These are phyloP conservation scores for Friedmanniomyces endolithicus DNA, from an alignment of 495 filamentous ascomycete species.

Conservation along the genomic window DNA sequence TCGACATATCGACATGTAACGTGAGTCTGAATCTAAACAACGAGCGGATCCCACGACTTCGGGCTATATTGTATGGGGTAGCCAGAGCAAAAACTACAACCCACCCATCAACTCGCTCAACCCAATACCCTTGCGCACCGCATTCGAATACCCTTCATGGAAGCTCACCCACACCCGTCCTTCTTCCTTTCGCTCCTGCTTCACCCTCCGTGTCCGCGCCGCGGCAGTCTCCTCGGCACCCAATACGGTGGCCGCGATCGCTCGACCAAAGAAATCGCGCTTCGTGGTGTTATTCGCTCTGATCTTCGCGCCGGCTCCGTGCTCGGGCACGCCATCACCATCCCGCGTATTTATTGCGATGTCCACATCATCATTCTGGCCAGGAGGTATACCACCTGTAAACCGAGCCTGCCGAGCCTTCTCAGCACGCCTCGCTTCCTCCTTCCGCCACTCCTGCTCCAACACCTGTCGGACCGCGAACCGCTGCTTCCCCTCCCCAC, in stretches of 20 bases:
- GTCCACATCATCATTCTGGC: not conserved
- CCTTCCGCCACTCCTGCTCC: constrained; percentile 72
- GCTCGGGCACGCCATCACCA: not conserved
- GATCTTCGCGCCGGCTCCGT: constrained; percentile 26
- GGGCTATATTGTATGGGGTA: too few relatives aligned
- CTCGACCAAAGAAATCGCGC: constrained; percentile 81
- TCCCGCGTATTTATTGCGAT: not conserved
- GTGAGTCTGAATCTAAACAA: too few relatives aligned
- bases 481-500: constrained; percentile 40
- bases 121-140: constrained; percentile 82
- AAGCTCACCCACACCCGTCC: constrained; percentile 78
- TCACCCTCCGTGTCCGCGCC: constrained; percentile 22
- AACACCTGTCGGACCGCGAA: constrained; percentile 87
- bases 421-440: constrained; percentile 24
- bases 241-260: constrained; percentile 38
- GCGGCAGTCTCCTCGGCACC: not conserved
- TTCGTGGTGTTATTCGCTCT: constrained; percentile 40
- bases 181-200: constrained; percentile 28
- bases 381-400: constrained; percentile 4
- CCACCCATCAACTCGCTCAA: constrained; percentile 71
- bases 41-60: too few relatives aligned
- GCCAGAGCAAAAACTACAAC: constrained; percentile 35
- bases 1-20: too few relatives aligned
- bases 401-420: constrained; percentile 35
- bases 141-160: constrained; percentile 93